Percentiles rank a stretch among this genome's conserved stretches.
phyloP scores from a whole-genome alignment of 2,329 filamentous ascomycete species.

The Ceratocystiopsis minuta region DNA sequence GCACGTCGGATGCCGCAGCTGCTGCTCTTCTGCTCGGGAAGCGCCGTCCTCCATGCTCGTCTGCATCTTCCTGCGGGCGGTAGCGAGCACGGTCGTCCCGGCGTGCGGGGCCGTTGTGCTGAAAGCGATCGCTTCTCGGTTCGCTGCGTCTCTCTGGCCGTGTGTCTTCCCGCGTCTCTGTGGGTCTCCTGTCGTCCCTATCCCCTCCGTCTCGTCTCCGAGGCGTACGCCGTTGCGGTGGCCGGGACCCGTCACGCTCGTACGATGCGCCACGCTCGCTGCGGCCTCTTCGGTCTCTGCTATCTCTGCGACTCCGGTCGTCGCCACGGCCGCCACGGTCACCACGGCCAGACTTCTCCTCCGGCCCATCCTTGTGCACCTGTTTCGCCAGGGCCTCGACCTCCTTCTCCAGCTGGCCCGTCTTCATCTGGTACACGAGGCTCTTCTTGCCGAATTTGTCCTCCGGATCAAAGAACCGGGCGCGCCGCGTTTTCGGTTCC shows the following conservation, averaged over 20 bases:
- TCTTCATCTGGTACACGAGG: constrained; percentile 34
- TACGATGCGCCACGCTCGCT: neutral
- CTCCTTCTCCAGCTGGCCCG: constrained; percentile 22
- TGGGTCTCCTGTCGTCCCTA: no score
- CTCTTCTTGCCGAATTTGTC: constrained; percentile 35
- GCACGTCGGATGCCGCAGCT: neutral
- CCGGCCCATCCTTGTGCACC: neutral
- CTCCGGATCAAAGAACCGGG: constrained; percentile 33
- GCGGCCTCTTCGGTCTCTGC: no score
- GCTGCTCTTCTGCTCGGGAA: neutral
- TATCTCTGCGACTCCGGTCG: neutral
- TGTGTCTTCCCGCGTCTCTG: no score
- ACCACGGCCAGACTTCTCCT: neutral
- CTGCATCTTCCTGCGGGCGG: neutral
- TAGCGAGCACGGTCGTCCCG: no score
- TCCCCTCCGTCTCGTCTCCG: no score
- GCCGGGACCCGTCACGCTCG: neutral
- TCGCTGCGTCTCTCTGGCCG: no score
- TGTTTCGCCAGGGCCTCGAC: constrained; percentile 9
- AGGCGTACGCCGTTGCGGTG: no score
- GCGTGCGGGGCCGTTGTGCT: no score
- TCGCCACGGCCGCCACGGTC: neutral
- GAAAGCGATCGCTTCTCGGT: neutral
- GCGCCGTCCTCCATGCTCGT: neutral
- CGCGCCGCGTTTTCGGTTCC: constrained; percentile 27